Conservation (phyloP, 441 rosid species). For the Brassica hybrid region DNA sequence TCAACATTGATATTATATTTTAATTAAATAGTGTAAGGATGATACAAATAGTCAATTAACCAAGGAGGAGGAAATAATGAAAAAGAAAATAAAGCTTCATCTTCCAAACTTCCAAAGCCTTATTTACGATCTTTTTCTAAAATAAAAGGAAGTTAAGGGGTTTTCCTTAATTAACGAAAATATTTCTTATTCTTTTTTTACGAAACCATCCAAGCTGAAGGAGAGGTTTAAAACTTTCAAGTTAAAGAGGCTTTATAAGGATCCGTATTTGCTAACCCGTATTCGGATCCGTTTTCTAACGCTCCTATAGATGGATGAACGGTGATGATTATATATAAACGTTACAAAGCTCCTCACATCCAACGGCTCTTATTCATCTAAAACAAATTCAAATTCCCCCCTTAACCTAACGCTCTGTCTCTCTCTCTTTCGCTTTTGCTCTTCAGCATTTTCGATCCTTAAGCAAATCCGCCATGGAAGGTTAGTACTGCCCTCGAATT, state of each 20-base stretch:
- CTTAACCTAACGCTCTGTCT: background rate
- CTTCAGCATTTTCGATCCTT: too few species aligned
- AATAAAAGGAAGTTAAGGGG: background rate
- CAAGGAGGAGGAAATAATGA: too few species aligned
- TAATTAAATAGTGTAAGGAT: too few species aligned
- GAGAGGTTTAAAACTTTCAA: background rate
- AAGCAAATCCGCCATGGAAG: constrained; percentile 42
- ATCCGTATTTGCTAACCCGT: background rate
- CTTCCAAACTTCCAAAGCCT: too few species aligned
- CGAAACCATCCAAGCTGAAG: background rate
- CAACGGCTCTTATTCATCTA: background rate
- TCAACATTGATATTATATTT: too few species aligned
- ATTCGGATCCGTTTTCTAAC: background rate
- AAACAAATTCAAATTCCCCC: background rate
- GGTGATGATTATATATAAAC: background rate
- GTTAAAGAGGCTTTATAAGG: background rate
- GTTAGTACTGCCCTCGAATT: constrained; percentile 12
- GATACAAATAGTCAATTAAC: too few species aligned
- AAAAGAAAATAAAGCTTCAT: too few species aligned
- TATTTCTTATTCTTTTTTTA: background rate
- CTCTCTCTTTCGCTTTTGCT: background rate
- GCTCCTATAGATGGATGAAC: background rate
- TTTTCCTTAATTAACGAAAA: too few species aligned
- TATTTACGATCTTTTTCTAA: too few species aligned
- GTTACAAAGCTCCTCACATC: too few species aligned